Conservation (phyloP, 805 yeast species). For the Kodamaea kakaduensis region DNA sequence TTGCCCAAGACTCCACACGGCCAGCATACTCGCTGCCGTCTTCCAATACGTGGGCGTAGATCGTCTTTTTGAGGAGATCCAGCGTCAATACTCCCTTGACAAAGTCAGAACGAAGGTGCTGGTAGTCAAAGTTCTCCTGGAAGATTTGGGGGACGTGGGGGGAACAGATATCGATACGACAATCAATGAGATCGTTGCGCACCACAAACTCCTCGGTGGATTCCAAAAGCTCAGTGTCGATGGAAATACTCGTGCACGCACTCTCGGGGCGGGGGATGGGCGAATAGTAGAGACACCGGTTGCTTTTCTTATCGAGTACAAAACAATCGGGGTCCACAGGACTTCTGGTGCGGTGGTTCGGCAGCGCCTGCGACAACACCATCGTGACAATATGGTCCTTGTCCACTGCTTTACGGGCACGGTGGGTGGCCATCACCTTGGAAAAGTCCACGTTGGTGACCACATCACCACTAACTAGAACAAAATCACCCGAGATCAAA, state of each 20-base stretch:
- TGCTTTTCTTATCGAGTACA: conserved; percentile 67
- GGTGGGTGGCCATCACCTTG: conserved; percentile 70
- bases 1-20: conserved; percentile 91
- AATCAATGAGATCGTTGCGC: conserved; percentile 91
- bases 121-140: conserved; percentile 95
- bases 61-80: conserved; percentile 84
- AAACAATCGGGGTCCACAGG: conserved; percentile 80
- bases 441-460: conserved; percentile 86
- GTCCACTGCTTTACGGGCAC: conserved; percentile 65
- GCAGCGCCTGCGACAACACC: conserved; percentile 83
- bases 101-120: conserved; percentile 78
- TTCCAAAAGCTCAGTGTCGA: conserved; percentile 82
- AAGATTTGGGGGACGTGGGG: conserved; percentile 93
- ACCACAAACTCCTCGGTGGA: conserved; percentile 71
- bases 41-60: conserved; percentile 79
- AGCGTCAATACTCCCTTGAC: conserved; percentile 86
- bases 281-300: conserved; percentile 81
- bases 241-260: conserved; percentile 40
- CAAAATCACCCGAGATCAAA: conserved; percentile 82
- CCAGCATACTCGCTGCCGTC: conserved; percentile 74
- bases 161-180: conserved; percentile 93
- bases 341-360: conserved; percentile 80
- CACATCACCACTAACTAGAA: conserved; percentile 90
- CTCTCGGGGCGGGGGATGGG: conserved; percentile 56
- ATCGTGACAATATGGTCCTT: conserved; percentile 92